Evolutionary conservation across 352 stramenopile genomes (phyloP).

Genomic region (Phytophthora foliorum): DNA sequence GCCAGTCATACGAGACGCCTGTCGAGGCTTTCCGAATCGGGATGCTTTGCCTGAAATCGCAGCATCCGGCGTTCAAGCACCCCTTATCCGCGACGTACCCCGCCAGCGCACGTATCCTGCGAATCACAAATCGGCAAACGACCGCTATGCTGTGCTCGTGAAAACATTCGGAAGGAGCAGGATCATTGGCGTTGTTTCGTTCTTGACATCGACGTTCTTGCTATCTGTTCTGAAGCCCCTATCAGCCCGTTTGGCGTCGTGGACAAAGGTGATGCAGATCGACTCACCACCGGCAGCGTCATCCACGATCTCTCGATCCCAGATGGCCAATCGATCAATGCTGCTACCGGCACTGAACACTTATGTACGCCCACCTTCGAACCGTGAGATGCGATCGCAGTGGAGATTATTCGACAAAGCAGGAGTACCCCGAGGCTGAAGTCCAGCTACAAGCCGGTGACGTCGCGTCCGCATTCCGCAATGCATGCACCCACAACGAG

Average conservation of each 20-base stretch:
- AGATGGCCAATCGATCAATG: too few species aligned
- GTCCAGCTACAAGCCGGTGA: background rate
- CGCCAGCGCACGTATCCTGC: background rate
- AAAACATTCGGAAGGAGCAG: conserved; percentile 20
- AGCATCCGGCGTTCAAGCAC: background rate
- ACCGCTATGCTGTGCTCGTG: conserved; percentile 10
- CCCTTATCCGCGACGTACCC: background rate
- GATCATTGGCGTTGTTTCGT: conserved; percentile 8
- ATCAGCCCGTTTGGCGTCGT: too few species aligned
- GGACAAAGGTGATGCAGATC: too few species aligned
- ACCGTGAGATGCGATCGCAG: too few species aligned
- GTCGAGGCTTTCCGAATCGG: background rate
- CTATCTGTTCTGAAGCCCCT: too few species aligned
- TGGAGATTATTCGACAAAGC: background rate
- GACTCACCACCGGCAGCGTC: too few species aligned
- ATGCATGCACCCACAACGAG: conserved; percentile 13
- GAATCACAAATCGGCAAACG: background rate
- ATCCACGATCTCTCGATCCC: too few species aligned
- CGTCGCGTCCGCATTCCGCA: conserved; percentile 19
- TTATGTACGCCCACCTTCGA: too few species aligned
- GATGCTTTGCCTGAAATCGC: conserved; percentile 1
- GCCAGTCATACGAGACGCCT: background rate
- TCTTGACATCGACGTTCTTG: background rate
- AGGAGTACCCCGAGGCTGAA: background rate
- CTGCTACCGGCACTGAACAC: too few species aligned